Conservation (phyloP, 306 rosid species). For the Dicorynia guianensis region DNA sequence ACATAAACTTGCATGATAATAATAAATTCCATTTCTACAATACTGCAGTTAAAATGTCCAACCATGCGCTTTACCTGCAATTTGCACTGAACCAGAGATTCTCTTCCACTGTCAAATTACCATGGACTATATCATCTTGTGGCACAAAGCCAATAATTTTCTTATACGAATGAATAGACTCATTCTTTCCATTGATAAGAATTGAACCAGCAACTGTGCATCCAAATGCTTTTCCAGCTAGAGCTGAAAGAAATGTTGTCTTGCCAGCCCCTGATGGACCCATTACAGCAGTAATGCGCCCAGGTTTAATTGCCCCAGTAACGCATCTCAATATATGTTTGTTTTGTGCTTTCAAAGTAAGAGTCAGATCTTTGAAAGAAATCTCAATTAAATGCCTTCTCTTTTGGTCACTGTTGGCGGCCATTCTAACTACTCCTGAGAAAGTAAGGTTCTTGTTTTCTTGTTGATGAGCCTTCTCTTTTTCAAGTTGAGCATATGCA, state of each 20-base stretch:
- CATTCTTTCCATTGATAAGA: conserved; percentile 70
- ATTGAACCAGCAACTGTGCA: conserved; percentile 71
- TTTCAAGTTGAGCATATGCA: conserved; percentile 81
- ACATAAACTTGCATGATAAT: background rate
- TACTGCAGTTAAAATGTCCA: background rate
- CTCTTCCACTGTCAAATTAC: conserved; percentile 89
- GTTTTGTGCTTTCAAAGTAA: conserved; percentile 72
- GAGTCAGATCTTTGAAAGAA: conserved; percentile 73
- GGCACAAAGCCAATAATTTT: conserved; percentile 87
- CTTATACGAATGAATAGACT: conserved; percentile 78
- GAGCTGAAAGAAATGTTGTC: conserved; percentile 83
- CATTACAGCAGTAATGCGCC: conserved; percentile 84
- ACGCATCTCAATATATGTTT: conserved; percentile 71
- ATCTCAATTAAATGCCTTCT: conserved; percentile 76
- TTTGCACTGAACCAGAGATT: conserved; percentile 85
- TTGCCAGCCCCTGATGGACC: conserved; percentile 96
- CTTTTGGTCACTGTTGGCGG: conserved; percentile 52
- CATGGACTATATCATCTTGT: conserved; percentile 90
- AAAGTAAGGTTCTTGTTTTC: conserved; percentile 67
- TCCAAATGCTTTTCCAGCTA: conserved; percentile 81
- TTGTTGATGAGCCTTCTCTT: conserved; percentile 78
- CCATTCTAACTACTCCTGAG: conserved; percentile 72
- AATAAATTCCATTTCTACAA: background rate
- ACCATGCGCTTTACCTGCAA: conserved; percentile 66
- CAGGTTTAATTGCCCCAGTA: conserved; percentile 78